phyloP scores from a whole-genome alignment of 2,329 filamentous ascomycete species.

The Aspergillus jensenii region DNA sequence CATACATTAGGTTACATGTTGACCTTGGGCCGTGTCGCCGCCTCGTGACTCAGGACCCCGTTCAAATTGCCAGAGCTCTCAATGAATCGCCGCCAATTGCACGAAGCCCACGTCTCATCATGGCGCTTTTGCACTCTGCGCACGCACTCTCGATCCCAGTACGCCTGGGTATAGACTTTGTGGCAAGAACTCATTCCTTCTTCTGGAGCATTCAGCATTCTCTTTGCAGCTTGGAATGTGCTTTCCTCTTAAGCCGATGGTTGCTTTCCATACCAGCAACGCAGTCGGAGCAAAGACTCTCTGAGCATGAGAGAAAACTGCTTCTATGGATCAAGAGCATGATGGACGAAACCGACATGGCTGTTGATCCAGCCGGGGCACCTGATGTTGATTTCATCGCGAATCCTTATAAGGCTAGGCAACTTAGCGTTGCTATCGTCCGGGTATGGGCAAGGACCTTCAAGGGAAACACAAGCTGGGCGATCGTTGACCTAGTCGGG shows the following conservation, averaged over 20 bases:
- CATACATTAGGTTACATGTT: constrained; percentile 49
- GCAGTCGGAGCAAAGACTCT: constrained; percentile 43
- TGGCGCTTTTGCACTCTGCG: constrained; percentile 53
- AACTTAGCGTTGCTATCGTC: constrained; percentile 50
- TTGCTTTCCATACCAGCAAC: constrained; percentile 45
- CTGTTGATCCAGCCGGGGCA: constrained; percentile 37
- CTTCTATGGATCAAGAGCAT: constrained; percentile 51
- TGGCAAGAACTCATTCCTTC: constrained; percentile 54
- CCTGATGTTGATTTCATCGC: constrained; percentile 45
- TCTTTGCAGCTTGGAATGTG: constrained; percentile 55
- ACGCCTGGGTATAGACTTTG: constrained; percentile 53
- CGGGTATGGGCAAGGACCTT: constrained; percentile 49
- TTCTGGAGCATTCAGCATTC: constrained; percentile 59
- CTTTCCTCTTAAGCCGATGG: constrained; percentile 50
- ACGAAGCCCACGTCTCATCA: constrained; percentile 48
- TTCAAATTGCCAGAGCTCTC: constrained; percentile 48
- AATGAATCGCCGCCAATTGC: constrained; percentile 43
- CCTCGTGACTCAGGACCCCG: constrained; percentile 49
- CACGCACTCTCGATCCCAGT: constrained; percentile 57
- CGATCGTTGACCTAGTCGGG: constrained; percentile 48
- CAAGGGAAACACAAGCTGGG: constrained; percentile 50
- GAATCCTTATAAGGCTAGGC: constrained; percentile 43
- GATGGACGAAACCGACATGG: constrained; percentile 52
- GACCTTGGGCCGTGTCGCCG: constrained; percentile 49
- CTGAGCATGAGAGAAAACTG: constrained; percentile 49